Evolutionary conservation across 306 rosid species (phyloP).

Genomic region (Fragaria ananassa): DNA sequence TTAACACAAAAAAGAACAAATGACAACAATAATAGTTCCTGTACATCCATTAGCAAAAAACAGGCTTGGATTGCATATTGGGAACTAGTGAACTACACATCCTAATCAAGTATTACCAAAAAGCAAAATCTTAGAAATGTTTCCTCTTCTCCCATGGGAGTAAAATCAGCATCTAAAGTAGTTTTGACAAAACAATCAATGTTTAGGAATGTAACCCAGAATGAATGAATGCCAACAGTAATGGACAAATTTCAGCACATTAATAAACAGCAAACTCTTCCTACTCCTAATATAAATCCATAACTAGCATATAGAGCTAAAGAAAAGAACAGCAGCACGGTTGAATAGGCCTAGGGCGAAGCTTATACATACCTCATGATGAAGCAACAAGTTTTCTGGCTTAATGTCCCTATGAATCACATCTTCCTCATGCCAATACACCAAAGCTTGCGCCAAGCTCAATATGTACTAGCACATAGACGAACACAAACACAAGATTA

Average conservation of each 20-base stretch:
- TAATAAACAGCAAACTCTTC: background rate
- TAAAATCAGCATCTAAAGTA: background rate
- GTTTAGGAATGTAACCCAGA: too few relatives aligned
- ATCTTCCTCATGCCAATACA: slow-evolving; percentile 83
- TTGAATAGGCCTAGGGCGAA: too few relatives aligned
- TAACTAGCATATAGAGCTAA: background rate
- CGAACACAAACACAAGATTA: slow-evolving; percentile 6
- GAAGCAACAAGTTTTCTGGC: slow-evolving; percentile 87
- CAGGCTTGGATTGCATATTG: background rate
- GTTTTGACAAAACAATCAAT: too few relatives aligned
- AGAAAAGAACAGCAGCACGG: background rate
- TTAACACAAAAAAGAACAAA: background rate
- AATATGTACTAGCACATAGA: slow-evolving; percentile 51
- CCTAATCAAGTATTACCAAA: background rate
- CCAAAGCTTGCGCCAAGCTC: slow-evolving; percentile 80
- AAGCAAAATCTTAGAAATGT: background rate
- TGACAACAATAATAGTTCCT: background rate
- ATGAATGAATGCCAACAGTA: too few relatives aligned
- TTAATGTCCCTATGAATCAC: slow-evolving; percentile 92
- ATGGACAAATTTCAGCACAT: background rate
- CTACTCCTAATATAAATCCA: background rate
- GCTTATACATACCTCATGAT: slow-evolving; percentile 57
- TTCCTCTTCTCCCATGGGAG: background rate
- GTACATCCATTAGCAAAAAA: background rate
- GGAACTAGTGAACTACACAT: background rate